A percentile compares a stretch with the other conserved stretches of the same genome.
These are phyloP conservation scores for Musa itinerans DNA, from an alignment of 176 grass and related monocot genomes.

Conservation along the genomic window DNA sequence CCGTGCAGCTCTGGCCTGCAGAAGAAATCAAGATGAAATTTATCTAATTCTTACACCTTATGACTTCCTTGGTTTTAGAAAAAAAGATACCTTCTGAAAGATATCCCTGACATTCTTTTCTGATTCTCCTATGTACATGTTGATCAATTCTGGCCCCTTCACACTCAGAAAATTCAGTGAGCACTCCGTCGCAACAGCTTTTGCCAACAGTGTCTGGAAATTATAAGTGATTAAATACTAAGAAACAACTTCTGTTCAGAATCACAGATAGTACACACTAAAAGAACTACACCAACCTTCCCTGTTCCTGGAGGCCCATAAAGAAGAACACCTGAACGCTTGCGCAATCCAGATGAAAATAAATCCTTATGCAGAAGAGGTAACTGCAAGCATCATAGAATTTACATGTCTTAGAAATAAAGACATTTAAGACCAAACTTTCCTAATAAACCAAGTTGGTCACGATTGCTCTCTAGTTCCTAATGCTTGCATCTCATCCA, in stretches of 20 bases:
- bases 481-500: neutral
- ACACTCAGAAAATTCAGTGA: constrained; percentile 91
- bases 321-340: constrained; percentile 69
- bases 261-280: neutral
- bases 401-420: neutral
- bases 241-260: constrained; percentile 12
- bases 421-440: neutral
- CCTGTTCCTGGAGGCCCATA: constrained; percentile 95
- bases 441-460: neutral
- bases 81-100: constrained; percentile 64
- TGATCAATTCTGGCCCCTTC: constrained; percentile 91
- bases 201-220: constrained; percentile 68
- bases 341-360: constrained; percentile 86
- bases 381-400: constrained; percentile 41
- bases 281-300: constrained; percentile 44
- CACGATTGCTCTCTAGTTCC: neutral
- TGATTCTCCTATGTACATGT: constrained; percentile 99
- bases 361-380: constrained; percentile 90
- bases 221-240: neutral
- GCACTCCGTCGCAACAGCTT: constrained; percentile 95
- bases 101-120: constrained; percentile 97
- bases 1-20: constrained; percentile 70
- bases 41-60: neutral
- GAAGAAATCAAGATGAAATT: neutral
- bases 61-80: neutral